A percentile compares a stretch with the other conserved stretches of the same genome.
Evolutionary conservation across 2,329 filamentous ascomycete genomes (phyloP).

Genomic region (Claviceps sp.): DNA sequence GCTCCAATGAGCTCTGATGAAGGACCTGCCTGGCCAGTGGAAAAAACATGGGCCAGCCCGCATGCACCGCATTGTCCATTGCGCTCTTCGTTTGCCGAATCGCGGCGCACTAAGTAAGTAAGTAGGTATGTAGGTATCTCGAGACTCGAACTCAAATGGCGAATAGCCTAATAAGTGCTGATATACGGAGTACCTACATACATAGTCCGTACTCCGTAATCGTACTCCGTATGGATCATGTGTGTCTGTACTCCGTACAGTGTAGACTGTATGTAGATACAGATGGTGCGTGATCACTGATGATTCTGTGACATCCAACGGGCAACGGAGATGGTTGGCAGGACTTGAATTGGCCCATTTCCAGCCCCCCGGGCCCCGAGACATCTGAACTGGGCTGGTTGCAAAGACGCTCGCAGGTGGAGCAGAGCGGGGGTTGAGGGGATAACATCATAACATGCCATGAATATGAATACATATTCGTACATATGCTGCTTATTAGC

Average conservation of each 20-base stretch:
- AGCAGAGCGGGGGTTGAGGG: neutral
- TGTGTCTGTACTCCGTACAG: too few relatives aligned
- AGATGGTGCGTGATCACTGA: too few relatives aligned
- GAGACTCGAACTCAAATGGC: neutral
- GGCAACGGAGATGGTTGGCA: neutral
- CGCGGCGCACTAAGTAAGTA: too few relatives aligned
- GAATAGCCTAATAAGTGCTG: neutral
- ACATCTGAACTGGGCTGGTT: neutral
- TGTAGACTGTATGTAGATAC: too few relatives aligned
- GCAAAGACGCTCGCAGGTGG: neutral
- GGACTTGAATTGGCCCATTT: too few relatives aligned
- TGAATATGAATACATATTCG: neutral
- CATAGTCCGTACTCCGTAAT: too few relatives aligned
- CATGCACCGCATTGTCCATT: neutral
- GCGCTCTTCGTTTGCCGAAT: neutral
- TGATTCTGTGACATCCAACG: too few relatives aligned
- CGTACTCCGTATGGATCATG: too few relatives aligned
- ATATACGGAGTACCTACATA: neutral
- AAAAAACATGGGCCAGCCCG: neutral
- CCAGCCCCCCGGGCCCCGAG: neutral
- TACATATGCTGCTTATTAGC: neutral
- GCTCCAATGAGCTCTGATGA: neutral
- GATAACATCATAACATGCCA: constrained; percentile 1
- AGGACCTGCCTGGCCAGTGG: neutral
- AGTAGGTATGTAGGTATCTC: too few relatives aligned